phyloP scores from a whole-genome alignment of 371 early-diverging fungal genomes.

The Mortierella sp. region DNA sequence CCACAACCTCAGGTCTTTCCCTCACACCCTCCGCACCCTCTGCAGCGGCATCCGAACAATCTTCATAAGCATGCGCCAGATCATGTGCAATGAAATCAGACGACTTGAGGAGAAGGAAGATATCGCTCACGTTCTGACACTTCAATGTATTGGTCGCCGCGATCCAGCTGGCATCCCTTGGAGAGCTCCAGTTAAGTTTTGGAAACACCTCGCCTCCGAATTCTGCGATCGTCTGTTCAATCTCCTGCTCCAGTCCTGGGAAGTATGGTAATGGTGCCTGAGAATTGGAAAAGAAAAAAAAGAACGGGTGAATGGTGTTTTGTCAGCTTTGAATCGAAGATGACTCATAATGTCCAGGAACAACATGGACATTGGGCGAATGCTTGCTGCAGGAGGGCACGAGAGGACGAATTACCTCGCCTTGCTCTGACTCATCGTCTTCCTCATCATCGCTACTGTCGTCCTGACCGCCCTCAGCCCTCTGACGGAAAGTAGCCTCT shows the following conservation, averaged over 20 bases:
- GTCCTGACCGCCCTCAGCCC: conserved; percentile 18
- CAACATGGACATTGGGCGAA: neutral
- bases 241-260: conserved; percentile 71
- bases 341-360: neutral
- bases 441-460: conserved; percentile 65
- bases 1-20: conserved; percentile 48
- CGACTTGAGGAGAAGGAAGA: conserved; percentile 89
- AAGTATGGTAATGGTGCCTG: conserved; percentile 62
- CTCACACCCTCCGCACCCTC: conserved; percentile 23
- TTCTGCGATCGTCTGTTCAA: conserved; percentile 75
- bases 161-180: conserved; percentile 96
- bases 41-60: conserved; percentile 59
- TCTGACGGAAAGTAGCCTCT: conserved; percentile 24
- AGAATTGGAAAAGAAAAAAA: neutral
- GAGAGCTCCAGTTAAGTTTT: conserved; percentile 95
- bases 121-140: conserved; percentile 83
- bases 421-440: conserved; percentile 61
- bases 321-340: neutral
- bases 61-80: conserved; percentile 81
- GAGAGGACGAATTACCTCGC: neutral
- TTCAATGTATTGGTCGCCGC: conserved; percentile 81
- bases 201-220: conserved; percentile 92
- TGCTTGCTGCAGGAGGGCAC: neutral
- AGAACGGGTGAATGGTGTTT: neutral
- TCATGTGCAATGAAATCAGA: conserved; percentile 93